Evolutionary conservation across 306 rosid genomes (phyloP).

Genomic region (Casuarina cunninghamiana): DNA sequence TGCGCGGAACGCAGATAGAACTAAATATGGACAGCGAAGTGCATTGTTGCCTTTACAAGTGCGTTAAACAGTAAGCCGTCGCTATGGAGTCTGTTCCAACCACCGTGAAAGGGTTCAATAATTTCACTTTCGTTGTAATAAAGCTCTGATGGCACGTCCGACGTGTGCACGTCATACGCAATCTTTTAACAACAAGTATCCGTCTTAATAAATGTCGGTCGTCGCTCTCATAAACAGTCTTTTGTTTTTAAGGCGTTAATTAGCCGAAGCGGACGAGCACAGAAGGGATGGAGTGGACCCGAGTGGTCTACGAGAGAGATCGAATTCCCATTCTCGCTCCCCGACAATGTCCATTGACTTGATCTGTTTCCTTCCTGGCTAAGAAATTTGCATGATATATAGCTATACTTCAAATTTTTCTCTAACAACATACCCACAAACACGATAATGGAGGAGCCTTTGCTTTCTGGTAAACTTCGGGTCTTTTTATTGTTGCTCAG

Average conservation of each 20-base stretch:
- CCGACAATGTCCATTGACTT: not conserved
- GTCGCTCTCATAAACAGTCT: too few species aligned
- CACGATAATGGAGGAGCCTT: constrained; percentile 64
- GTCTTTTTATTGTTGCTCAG: not conserved
- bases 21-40: too few species aligned
- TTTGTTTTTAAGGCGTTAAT: not conserved
- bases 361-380: not conserved
- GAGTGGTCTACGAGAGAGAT: not conserved
- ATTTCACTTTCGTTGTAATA: too few species aligned
- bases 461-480: constrained; percentile 57
- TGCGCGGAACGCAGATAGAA: too few species aligned
- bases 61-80: too few species aligned
- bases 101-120: too few species aligned
- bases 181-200: too few species aligned
- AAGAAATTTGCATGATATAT: not conserved
- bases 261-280: not conserved
- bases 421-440: not conserved
- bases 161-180: too few species aligned
- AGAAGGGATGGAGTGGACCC: not conserved
- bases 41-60: too few species aligned
- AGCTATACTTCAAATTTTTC: not conserved
- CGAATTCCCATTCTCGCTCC: not conserved
- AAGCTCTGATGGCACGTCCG: too few species aligned
- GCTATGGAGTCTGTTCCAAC: too few species aligned
- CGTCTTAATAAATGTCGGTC: too few species aligned